Base-by-base conservation (phyloP, 305 asterid species). In the Solanum aculeatissimum region DNA sequence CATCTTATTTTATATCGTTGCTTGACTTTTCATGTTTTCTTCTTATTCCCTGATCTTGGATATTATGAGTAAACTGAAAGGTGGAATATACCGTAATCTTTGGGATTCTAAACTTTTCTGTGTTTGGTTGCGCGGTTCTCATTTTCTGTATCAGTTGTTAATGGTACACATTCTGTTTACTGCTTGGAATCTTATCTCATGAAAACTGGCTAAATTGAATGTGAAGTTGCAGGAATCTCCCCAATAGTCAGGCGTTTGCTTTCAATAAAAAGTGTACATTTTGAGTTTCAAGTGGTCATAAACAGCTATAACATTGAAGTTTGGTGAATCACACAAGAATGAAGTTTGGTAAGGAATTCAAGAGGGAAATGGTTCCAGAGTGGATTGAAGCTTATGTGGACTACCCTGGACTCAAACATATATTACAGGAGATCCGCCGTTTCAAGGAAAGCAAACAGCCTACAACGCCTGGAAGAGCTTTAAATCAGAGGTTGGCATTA, bases 301-400 rank as follows among this genome's bases (percentile, higher is more conserved):
- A 42, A 74, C 81, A 75, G 63, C 16, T 27, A 49, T 4, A 49
- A 49, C 82, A 49, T 25, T 51, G 49, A 38, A 68, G 49, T 68
- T 68, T 68, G 6, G 9, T 68, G 27, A 55, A 38, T 12, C 83
- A 12, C 83, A 12, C 80, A 21, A 66, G 75, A 77, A 95, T 94
- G 98, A 95, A 95, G 90, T 95, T 95, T 83, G 98, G 98, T 27
- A 95, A 95, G 89, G 88, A 90, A 27, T 87, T 94, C 60, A 88
- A 93, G 88, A 90, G 87, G 82, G 91, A 92, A 62, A 94, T 89
- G 94, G 97, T 93, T 72, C 95, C 98, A 3, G 96, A 94, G 83
- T 95, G 98, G 98, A 92, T 88, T 32, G 98, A 94, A 84, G 98
- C 98, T 32, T 95, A 93, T 84, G 92, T 95, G 42, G 95, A 95